Conservation (phyloP, 805 yeast species). For the Candida vaughaniae region DNA sequence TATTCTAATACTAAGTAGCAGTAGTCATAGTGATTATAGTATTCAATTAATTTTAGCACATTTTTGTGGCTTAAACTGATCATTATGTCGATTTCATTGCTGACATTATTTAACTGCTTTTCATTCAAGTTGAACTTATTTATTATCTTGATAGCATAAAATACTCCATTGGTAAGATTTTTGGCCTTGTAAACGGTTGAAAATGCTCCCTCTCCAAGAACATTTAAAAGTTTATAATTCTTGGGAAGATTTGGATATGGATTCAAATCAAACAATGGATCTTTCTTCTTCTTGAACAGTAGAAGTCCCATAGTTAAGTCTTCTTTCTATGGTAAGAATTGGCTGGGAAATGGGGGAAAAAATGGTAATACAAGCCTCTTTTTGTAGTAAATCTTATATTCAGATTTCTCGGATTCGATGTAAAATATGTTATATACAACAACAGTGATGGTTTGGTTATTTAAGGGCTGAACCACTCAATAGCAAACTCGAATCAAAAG, state of each 20-base stretch:
- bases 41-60: conserved; percentile 54
- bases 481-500: too few relatives aligned
- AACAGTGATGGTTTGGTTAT: too few relatives aligned
- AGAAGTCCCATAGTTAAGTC: conserved; percentile 8
- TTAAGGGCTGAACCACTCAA: too few relatives aligned
- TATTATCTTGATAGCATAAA: conserved; percentile 76
- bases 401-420: background rate
- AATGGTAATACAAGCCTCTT: background rate
- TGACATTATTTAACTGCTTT: conserved; percentile 55
- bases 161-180: conserved; percentile 30
- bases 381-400: too few relatives aligned
- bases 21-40: conserved; percentile 49
- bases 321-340: background rate
- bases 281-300: conserved; percentile 12
- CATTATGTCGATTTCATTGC: conserved; percentile 76
- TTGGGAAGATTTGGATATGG: conserved; percentile 24
- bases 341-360: background rate
- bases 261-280: conserved; percentile 10
- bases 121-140: conserved; percentile 54
- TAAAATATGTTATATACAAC: too few relatives aligned
- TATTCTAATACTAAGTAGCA: conserved; percentile 68
- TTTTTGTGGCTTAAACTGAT: conserved; percentile 60
- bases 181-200: conserved; percentile 76
- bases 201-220: conserved; percentile 85
- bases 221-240: conserved; percentile 28